Evolutionary conservation across 129 eudicot species (phyloP), one percentile per base, ranked within the genome.

Genomic region (Artemisia tridentata): DNA sequence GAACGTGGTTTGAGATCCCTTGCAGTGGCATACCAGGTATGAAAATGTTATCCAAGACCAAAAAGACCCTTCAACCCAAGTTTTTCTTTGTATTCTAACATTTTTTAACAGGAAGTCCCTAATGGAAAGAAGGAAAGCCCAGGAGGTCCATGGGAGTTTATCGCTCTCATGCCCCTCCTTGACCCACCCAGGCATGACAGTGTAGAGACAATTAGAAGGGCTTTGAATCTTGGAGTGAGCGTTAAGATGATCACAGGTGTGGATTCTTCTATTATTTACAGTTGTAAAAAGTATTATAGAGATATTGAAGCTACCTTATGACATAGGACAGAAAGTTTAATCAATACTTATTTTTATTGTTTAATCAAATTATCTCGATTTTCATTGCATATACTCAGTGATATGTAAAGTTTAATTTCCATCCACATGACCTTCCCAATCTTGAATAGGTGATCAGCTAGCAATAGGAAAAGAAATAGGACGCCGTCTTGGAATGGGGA

Each of bases 181-280:
- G 95, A 90, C 31, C 95, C 96, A 49, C 96, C 95, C 25, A 76
- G 95, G 62, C 95, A 84, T 83, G 96, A 90, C 67, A 90, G 96
- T 72, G 96, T 88, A 15, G 96, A 90, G 68, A 89, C 93, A 3
- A 86, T 89, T 13, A 82, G 74, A 75, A 80, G 93, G 68, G 96
- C 93, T 31, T 74, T 86, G 68, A 81, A 89, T 74, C 85, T 86
- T 3, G 96, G 96, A 11, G 91, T 90, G 51, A 90, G 86, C 78
- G 96, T 90, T 17, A 90, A 90, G 69, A 90, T 90, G 96, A 86
- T 90, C 63, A 90, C 96, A 68, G 93, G 96, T 90, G 47, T 62
- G 81, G 45, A 31, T 53, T 72, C 27, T 68, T 34, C 5, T 27
- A 19, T 29, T 51, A 69, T 69, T 18, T 8, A 19, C 45, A 58